These are phyloP conservation scores for Spinellus fusiger DNA, from an alignment of 192 early-diverging fungal species.

Conservation along the genomic window DNA sequence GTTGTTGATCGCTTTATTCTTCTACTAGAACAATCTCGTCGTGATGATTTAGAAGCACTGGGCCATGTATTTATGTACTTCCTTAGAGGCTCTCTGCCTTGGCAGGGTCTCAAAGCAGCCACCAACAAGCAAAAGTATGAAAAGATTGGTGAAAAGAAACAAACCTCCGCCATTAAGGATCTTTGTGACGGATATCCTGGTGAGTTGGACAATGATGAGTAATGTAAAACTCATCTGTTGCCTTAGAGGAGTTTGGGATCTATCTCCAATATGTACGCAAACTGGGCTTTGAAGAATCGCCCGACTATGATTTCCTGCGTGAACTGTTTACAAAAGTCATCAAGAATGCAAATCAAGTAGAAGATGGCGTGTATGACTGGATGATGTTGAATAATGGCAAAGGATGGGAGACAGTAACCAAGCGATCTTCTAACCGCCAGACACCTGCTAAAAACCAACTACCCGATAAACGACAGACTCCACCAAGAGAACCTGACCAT, in stretches of 20 bases:
- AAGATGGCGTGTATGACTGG: slow-evolving; percentile 96
- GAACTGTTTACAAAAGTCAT: slow-evolving; percentile 67
- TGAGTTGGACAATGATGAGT: background rate
- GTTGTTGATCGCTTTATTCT: background rate
- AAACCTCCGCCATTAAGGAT: slow-evolving; percentile 59
- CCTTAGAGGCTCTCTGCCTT: slow-evolving; percentile 67
- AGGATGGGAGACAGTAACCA: slow-evolving; percentile 33
- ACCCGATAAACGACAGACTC: background rate
- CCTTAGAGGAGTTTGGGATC: slow-evolving; percentile 55
- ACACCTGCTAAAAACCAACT: background rate
- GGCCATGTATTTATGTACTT: slow-evolving; percentile 86
- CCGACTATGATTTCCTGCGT: slow-evolving; percentile 74
- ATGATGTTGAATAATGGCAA: slow-evolving; percentile 54
- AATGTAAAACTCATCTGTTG: background rate
- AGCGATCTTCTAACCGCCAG: background rate
- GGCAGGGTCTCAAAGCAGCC: slow-evolving; percentile 77
- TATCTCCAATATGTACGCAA: slow-evolving; percentile 67
- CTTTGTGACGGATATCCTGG: slow-evolving; percentile 68
- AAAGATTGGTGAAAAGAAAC: slow-evolving; percentile 81
- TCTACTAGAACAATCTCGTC: slow-evolving; percentile 66
- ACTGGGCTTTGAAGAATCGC: slow-evolving; percentile 72
- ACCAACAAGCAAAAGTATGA: slow-evolving; percentile 84
- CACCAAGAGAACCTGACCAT: too few relatives aligned
- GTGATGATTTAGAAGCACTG: slow-evolving; percentile 80
- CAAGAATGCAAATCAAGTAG: slow-evolving; percentile 57